A percentile compares a stretch with the other conserved stretches of the same genome.
phyloP scores from a whole-genome alignment of 257 asterid species.

The Solanum okadae region DNA sequence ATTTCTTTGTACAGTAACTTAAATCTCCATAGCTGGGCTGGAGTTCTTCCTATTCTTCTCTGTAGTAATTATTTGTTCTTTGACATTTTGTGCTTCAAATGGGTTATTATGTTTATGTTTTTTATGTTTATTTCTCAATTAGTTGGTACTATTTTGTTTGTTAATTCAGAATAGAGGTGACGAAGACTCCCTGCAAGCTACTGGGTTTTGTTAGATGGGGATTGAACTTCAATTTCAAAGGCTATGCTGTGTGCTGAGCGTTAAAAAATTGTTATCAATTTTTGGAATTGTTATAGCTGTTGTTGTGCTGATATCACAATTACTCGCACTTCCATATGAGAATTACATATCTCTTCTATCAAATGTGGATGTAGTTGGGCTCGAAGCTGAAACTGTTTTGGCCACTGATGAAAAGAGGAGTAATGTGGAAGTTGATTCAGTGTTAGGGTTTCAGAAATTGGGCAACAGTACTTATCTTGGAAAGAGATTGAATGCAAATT shows the following conservation, averaged over 20 bases:
- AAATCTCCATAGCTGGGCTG: neutral
- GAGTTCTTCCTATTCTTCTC: neutral
- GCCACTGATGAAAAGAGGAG: neutral
- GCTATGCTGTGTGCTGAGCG: slow-evolving; percentile 2
- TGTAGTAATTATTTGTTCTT: neutral
- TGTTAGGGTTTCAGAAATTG: neutral
- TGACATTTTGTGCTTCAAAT: neutral
- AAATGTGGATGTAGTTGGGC: neutral
- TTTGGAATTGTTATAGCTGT: slow-evolving; percentile 13
- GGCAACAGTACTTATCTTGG: neutral
- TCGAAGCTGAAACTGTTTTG: neutral
- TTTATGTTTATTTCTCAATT: neutral
- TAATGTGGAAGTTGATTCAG: neutral
- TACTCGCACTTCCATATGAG: slow-evolving; percentile 19
- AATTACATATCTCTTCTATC: slow-evolving; percentile 16
- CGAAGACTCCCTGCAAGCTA: neutral
- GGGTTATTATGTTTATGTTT: neutral
- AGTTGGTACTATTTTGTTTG: neutral
- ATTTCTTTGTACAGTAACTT: neutral
- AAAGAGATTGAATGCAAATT: neutral
- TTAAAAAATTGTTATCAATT: slow-evolving; percentile 9
- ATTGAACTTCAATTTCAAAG: slow-evolving; percentile 14
- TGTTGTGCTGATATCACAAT: slow-evolving; percentile 16
- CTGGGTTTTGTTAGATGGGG: slow-evolving; percentile 14
- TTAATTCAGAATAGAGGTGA: neutral